phyloP scores from a whole-genome alignment of 2,329 filamentous ascomycete genomes.

The Zasmidium citrigriseum region DNA sequence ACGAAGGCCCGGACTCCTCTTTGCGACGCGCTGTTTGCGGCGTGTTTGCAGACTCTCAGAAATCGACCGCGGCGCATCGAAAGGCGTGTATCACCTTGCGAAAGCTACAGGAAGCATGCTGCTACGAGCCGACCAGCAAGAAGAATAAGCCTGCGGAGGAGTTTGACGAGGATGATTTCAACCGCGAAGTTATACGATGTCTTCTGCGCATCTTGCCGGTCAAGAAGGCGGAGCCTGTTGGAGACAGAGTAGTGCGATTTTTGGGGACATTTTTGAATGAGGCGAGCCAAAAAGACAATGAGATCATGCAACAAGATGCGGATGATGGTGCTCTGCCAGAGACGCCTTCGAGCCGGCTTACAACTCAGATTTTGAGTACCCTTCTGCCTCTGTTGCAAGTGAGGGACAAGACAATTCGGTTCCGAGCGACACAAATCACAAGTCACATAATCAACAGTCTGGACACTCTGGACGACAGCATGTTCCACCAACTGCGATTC shows the following conservation, averaged over 20 bases:
- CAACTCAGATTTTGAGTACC: slow-evolving; percentile 69
- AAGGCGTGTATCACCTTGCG: slow-evolving; percentile 85
- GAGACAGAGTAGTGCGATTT: slow-evolving; percentile 83
- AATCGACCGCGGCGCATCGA: slow-evolving; percentile 83
- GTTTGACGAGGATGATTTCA: slow-evolving; percentile 84
- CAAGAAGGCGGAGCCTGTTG: slow-evolving; percentile 87
- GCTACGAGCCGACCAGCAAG: slow-evolving; percentile 52
- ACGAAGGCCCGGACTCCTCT: slow-evolving; percentile 69
- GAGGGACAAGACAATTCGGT: slow-evolving; percentile 92
- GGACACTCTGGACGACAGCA: slow-evolving; percentile 85
- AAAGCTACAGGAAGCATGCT: slow-evolving; percentile 86
- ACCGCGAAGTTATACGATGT: slow-evolving; percentile 79
- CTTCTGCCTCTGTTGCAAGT: slow-evolving; percentile 75
- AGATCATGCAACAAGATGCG: slow-evolving; percentile 48
- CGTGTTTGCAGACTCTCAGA: slow-evolving; percentile 67
- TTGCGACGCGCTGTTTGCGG: slow-evolving; percentile 72
- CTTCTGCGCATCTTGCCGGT: slow-evolving; percentile 79
- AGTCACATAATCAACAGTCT: slow-evolving; percentile 91
- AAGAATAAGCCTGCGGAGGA: slow-evolving; percentile 54
- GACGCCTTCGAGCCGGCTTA: slow-evolving; percentile 80
- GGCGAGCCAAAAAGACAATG: slow-evolving; percentile 58
- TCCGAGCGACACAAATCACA: slow-evolving; percentile 84
- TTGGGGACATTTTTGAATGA: slow-evolving; percentile 82
- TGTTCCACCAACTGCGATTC: slow-evolving; percentile 80
- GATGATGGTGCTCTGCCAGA: slow-evolving; percentile 71